Conservation (phyloP, 2,329 filamentous ascomycete genomes). For the Neofusicoccum laricinum region DNA sequence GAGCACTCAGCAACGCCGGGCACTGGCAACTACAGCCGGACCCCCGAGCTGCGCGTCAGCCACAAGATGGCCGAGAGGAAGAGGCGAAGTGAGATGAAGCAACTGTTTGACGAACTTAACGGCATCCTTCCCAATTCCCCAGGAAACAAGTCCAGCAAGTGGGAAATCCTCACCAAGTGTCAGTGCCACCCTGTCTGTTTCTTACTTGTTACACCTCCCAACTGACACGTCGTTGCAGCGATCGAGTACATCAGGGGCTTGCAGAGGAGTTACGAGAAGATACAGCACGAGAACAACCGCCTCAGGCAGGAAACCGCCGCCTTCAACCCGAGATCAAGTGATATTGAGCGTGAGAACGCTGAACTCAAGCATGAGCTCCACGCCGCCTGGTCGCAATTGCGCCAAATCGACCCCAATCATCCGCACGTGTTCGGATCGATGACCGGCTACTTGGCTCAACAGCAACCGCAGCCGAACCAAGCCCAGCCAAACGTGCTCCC, state of each 20-base stretch:
- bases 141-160: slow-evolving; percentile 82
- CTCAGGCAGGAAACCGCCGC: slow-evolving; percentile 38
- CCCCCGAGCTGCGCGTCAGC: slow-evolving; percentile 76
- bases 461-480: slow-evolving; percentile 18
- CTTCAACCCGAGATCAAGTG: slow-evolving; percentile 37
- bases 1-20: slow-evolving; percentile 57
- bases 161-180: slow-evolving; percentile 87
- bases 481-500: slow-evolving; percentile 28
- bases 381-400: slow-evolving; percentile 46
- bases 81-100: slow-evolving; percentile 83
- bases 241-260: slow-evolving; percentile 49
- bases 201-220: neutral
- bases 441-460: slow-evolving; percentile 43
- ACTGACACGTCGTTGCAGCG: slow-evolving; percentile 29
- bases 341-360: slow-evolving; percentile 47
- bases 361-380: slow-evolving; percentile 46
- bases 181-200: slow-evolving; percentile 26
- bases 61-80: slow-evolving; percentile 85
- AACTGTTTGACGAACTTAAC: slow-evolving; percentile 76
- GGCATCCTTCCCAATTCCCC: slow-evolving; percentile 76
- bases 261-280: slow-evolving; percentile 38
- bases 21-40: slow-evolving; percentile 75
- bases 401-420: slow-evolving; percentile 44
- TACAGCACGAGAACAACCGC: slow-evolving; percentile 38
- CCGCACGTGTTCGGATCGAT: slow-evolving; percentile 48